These are phyloP conservation scores for Phytophthora foliorum DNA, from an alignment of 352 stramenopile species.

Conservation along the genomic window DNA sequence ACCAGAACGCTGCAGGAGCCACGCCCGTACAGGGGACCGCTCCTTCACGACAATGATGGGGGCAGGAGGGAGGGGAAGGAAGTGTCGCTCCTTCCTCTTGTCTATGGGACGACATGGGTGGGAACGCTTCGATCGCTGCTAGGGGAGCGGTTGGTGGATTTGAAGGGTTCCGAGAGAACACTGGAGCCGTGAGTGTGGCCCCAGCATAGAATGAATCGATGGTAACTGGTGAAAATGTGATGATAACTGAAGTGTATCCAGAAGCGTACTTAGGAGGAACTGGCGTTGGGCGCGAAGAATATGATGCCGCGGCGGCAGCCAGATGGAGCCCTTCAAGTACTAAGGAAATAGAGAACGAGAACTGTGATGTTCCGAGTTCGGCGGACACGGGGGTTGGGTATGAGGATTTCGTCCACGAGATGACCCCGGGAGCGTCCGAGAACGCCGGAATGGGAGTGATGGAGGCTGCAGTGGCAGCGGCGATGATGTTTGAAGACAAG, in stretches of 20 bases:
- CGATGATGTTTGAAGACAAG: too few species aligned
- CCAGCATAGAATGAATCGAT: neutral
- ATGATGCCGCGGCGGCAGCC: too few species aligned
- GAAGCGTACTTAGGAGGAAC: neutral
- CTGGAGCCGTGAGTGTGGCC: neutral
- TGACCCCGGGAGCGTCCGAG: too few species aligned
- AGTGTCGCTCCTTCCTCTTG: constrained; percentile 14
- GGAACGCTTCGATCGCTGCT: neutral
- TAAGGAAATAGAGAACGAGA: too few species aligned
- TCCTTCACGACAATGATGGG: constrained; percentile 1
- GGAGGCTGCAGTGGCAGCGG: too few species aligned
- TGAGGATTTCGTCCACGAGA: too few species aligned
- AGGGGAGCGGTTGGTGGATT: neutral
- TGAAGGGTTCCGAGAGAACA: neutral
- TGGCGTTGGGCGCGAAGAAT: too few species aligned
- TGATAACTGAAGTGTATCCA: neutral
- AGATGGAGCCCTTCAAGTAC: too few species aligned
- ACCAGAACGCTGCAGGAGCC: neutral
- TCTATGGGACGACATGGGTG: neutral
- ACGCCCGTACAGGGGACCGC: neutral
- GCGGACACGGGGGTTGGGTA: too few species aligned
- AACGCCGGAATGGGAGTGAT: too few species aligned
- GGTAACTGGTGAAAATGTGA: neutral
- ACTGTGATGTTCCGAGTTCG: too few species aligned
- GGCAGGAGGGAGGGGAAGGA: constrained; percentile 11